These are phyloP conservation scores for Apiotrichum sp. DNA, from an alignment of 1,284 basidiomycete species.

Conservation along the genomic window DNA sequence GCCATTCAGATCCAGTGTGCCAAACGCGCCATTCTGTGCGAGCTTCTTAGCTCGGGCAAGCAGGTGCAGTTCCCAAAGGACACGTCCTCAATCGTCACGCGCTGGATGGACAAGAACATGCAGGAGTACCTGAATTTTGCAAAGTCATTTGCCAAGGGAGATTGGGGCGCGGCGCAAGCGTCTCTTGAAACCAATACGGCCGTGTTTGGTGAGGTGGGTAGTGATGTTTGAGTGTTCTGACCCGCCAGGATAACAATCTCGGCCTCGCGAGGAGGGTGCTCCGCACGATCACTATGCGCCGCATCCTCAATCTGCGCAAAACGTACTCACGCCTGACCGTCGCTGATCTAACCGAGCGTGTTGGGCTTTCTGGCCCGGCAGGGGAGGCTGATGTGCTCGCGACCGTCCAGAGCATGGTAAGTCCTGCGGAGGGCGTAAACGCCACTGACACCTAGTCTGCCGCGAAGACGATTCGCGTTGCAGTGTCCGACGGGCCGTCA, in stretches of 20 bases:
- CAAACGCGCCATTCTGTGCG: constrained; percentile 41
- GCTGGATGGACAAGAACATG: constrained; percentile 28
- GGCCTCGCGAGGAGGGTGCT: constrained; percentile 32
- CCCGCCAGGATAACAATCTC: constrained; percentile 31
- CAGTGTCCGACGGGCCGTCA: constrained; percentile 8
- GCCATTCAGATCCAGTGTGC: constrained; percentile 38
- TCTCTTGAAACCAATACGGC: background rate
- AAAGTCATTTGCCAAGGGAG: constrained; percentile 27
- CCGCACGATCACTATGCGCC: constrained; percentile 25
- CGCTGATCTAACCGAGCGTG: constrained; percentile 22
- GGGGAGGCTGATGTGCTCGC: constrained; percentile 5
- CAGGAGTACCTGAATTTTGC: constrained; percentile 30
- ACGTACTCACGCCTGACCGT: constrained; percentile 33
- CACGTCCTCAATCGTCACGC: constrained; percentile 19
- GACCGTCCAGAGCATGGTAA: constrained; percentile 30
- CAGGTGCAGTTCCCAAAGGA: constrained; percentile 28
- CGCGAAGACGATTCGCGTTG: constrained; percentile 18
- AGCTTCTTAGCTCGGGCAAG: constrained; percentile 31
- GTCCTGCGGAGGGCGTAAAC: background rate
- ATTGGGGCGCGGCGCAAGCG: constrained; percentile 22
- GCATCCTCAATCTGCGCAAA: constrained; percentile 28
- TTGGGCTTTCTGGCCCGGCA: constrained; percentile 4
- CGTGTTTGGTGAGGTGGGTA: constrained; percentile 22
- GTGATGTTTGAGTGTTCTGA: constrained; percentile 1
- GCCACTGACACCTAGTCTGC: constrained; percentile 14